Evolutionary conservation across 2,329 filamentous ascomycete species (phyloP), one percentile per base, ranked within the genome.

Genomic region (Aspergillus luchuensis): DNA sequence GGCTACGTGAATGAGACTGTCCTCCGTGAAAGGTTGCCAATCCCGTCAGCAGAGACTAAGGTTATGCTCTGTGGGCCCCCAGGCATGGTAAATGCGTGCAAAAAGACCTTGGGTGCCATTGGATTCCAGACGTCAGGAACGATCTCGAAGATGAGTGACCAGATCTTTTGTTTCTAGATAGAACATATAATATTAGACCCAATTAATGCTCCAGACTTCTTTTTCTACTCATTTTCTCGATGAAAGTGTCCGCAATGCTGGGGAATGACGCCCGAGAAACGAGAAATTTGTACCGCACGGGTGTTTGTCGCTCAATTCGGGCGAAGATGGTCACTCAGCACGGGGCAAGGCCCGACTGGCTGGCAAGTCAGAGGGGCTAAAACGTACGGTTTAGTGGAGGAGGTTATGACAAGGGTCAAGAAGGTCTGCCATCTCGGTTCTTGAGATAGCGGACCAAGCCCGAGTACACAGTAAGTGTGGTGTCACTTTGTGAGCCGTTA

Each of bases 41-140:
- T 67, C 0, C 72, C 84, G 0, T 75, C 73, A 0, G 48, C 67
- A 0, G 81, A 84, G 13, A 78, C 79, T 2, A 87, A 85, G 69
- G 69, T 86, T 7, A 76, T 87, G 76, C 72, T 88, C 1, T 89
- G 86, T 65, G 87, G 87, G 0, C 86, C 87, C 0, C 86, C 86
- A 0, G 82, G 81, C 0, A 85, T 89, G 84, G 75, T 88, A 4
- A 81, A 81, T 48, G 84, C 83, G 0, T 78, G 81, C 13, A 88
- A 86, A 75, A 83, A 80, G 66, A 75, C 73, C 7, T 68, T 86
- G 62, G 74, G 73, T 0, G 74, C 74, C 8, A 59, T 87, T 38
- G 85, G 85, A 0, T 87, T 82, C 62, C 73, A 82, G 62, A 75
- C 79, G 57, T 81, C 84, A 0, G 80, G 81, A 0, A 75, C 81